Percentiles rank a stretch among this genome's conserved stretches.
Evolutionary conservation across 2,329 filamentous ascomycete genomes (phyloP).

Genomic region (Fusarium kyushuense): DNA sequence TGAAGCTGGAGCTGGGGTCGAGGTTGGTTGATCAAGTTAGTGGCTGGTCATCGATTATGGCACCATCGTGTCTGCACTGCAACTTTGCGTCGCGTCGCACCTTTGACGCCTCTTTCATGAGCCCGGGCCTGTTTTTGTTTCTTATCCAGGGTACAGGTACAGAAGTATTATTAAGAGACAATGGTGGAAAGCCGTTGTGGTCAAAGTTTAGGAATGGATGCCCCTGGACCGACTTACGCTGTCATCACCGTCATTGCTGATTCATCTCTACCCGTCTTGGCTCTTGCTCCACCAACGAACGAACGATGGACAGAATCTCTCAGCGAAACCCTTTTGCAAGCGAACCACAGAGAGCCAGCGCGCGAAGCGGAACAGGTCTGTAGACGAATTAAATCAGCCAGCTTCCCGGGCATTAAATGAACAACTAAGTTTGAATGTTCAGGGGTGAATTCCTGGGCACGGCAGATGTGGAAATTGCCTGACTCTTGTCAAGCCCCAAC

Average conservation of each 20-base stretch:
- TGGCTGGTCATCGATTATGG: slow-evolving; percentile 11
- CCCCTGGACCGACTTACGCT: slow-evolving; percentile 31
- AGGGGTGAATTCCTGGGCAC: slow-evolving; percentile 31
- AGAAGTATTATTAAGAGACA: not conserved
- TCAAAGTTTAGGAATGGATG: not conserved
- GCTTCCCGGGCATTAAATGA: slow-evolving; percentile 5
- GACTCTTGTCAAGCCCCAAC: slow-evolving; percentile 22
- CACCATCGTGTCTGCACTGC: slow-evolving; percentile 26
- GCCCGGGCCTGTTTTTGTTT: slow-evolving; percentile 10
- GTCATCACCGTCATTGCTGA: slow-evolving; percentile 41
- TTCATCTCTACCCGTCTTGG: slow-evolving; percentile 35
- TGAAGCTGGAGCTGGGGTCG: slow-evolving; percentile 26
- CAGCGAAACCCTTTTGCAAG: slow-evolving; percentile 1
- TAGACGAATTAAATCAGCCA: slow-evolving; percentile 9
- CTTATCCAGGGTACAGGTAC: not conserved
- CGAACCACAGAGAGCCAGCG: slow-evolving; percentile 11
- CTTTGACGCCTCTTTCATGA: slow-evolving; percentile 32
- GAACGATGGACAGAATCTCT: slow-evolving; percentile 24
- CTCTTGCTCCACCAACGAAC: slow-evolving; percentile 31
- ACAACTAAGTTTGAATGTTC: slow-evolving; percentile 12
- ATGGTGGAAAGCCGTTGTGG: not conserved
- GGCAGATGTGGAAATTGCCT: slow-evolving; percentile 38
- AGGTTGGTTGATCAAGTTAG: slow-evolving; percentile 4
- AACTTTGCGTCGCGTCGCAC: slow-evolving; percentile 25
- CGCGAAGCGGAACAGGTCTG: slow-evolving; percentile 1